phyloP scores from a whole-genome alignment of 176 grass and related monocot species.

The Juncus inflexus region DNA sequence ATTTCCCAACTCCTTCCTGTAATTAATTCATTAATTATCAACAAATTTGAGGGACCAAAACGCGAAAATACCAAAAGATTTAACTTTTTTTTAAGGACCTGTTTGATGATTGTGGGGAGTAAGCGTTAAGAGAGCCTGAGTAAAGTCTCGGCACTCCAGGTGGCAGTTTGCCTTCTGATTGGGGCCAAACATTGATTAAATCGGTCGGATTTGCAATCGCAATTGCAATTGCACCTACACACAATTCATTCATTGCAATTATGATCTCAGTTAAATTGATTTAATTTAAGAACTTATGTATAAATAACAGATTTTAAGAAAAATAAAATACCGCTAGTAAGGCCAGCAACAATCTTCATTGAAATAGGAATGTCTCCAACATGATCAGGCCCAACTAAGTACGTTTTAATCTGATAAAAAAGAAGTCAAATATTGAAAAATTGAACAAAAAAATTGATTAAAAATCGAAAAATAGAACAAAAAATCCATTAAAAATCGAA shows the following conservation, averaged over 20 bases:
- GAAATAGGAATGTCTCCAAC: conserved; percentile 71
- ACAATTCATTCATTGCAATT: conserved; percentile 2
- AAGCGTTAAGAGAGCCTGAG: conserved; percentile 69
- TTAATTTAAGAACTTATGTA: background rate
- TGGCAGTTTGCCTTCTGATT: conserved; percentile 75
- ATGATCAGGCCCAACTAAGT: conserved; percentile 66
- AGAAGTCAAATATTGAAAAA: background rate
- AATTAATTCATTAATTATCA: conserved; percentile 3
- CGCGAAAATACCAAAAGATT: background rate
- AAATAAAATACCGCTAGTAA: conserved; percentile 59
- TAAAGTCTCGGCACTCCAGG: conserved; percentile 70
- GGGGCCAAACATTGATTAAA: conserved; percentile 90
- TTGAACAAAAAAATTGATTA: no score
- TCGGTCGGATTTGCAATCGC: conserved; percentile 84
- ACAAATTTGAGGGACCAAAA: background rate
- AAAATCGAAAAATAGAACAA: no score
- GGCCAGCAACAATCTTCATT: conserved; percentile 79
- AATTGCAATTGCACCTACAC: conserved; percentile 80
- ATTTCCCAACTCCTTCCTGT: conserved; percentile 62
- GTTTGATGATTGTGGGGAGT: conserved; percentile 63
- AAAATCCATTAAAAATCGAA: no score
- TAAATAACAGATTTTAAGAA: background rate
- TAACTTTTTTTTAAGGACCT: conserved; percentile 17
- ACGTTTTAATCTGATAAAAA: conserved; percentile 56
- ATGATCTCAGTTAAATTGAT: background rate